phyloP scores from a whole-genome alignment of 2,329 filamentous ascomycete genomes.

The Aaosphaeria pasadenensis region DNA sequence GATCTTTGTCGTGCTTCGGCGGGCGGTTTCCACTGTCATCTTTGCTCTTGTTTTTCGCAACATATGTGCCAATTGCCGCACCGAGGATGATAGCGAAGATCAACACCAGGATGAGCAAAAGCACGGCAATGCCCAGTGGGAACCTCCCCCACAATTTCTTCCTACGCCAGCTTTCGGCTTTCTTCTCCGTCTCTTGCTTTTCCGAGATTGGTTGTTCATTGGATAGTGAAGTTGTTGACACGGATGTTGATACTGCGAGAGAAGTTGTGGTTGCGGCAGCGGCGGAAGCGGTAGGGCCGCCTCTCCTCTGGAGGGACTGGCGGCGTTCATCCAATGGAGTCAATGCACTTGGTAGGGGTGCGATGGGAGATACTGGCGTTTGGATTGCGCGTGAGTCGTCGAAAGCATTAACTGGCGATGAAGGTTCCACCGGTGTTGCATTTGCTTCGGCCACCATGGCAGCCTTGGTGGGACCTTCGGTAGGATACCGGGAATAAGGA shows the following conservation, averaged over 20 bases:
- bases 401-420: constrained; percentile 13
- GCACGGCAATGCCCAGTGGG: constrained; percentile 50
- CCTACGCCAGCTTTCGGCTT: constrained; percentile 38
- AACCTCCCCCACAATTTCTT: constrained; percentile 48
- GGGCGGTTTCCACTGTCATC: constrained; percentile 8
- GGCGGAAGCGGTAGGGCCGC: not conserved
- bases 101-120: constrained; percentile 46
- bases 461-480: constrained; percentile 64
- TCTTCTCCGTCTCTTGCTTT: constrained; percentile 23
- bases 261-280: constrained; percentile 6
- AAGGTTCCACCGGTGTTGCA: constrained; percentile 24
- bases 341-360: not conserved
- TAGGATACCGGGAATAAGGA: constrained; percentile 86
- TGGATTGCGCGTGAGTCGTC: constrained; percentile 14
- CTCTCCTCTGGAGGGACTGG: not conserved
- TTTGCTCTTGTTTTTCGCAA: constrained; percentile 40
- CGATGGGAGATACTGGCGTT: not conserved
- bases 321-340: not conserved
- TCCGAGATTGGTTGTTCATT: constrained; percentile 23
- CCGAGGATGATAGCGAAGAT: constrained; percentile 48
- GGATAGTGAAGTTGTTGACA: constrained; percentile 11
- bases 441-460: constrained; percentile 37
- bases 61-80: constrained; percentile 53
- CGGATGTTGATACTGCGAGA: too few relatives aligned
- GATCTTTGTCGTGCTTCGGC: constrained; percentile 7